Evolutionary conservation across 2,329 filamentous ascomycete genomes (phyloP).

Genomic region (Aspergillus pseudoglaucus): DNA sequence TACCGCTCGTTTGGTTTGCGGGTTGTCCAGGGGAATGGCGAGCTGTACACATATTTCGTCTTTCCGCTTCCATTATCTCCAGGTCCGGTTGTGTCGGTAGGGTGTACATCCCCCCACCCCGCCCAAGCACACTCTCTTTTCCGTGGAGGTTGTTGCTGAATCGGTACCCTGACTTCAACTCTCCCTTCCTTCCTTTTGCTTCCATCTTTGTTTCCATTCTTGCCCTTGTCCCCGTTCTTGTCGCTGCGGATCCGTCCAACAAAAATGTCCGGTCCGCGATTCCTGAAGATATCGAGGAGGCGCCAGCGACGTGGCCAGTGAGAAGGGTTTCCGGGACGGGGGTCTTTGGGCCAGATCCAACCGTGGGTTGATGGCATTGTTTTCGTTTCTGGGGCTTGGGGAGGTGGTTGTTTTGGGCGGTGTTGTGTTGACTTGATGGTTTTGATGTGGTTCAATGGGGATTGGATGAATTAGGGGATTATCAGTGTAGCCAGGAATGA

Average conservation of each 20-base stretch:
- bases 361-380: slow-evolving; percentile 10
- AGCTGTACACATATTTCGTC: not conserved
- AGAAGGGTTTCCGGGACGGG: slow-evolving; percentile 25
- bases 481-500: no score
- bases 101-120: slow-evolving; percentile 7
- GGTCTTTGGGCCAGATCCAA: slow-evolving; percentile 35
- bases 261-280: slow-evolving; percentile 39
- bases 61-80: not conserved
- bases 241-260: slow-evolving; percentile 20
- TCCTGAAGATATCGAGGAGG: slow-evolving; percentile 31
- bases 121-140: slow-evolving; percentile 7
- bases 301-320: slow-evolving; percentile 25
- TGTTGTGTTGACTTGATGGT: not conserved
- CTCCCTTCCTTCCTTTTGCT: not conserved
- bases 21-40: slow-evolving; percentile 14
- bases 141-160: not conserved
- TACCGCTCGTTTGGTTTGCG: slow-evolving; percentile 19
- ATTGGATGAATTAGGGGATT: not conserved
- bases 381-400: not conserved
- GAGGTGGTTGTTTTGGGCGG: not conserved
- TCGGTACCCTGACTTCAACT: not conserved
- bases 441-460: not conserved
- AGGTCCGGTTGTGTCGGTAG: not conserved
- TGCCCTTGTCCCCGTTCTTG: not conserved
- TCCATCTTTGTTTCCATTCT: not conserved